Percentiles rank a stretch among this genome's conserved stretches.
phyloP scores from a whole-genome alignment of 148 eudicot genomes.

The Arbutus unedo region DNA sequence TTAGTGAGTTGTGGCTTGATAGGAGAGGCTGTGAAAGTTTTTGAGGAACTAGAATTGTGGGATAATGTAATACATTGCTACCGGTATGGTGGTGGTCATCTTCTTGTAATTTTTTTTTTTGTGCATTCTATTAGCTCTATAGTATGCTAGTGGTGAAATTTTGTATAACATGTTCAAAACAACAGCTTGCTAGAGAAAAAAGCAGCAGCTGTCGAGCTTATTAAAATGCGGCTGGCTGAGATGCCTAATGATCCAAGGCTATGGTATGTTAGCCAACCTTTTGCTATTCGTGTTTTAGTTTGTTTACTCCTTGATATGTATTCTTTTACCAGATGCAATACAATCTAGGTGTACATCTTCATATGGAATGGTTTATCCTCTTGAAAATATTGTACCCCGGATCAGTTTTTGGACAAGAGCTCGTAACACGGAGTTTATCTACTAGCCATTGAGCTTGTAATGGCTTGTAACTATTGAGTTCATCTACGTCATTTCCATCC shows the following conservation, averaged over 20 bases:
- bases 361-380: not conserved
- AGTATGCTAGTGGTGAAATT: not conserved
- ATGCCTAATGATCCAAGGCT: slow-evolving; percentile 74
- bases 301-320: not conserved
- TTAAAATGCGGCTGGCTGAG: slow-evolving; percentile 62
- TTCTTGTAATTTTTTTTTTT: not conserved
- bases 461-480: not conserved
- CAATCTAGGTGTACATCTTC: not conserved
- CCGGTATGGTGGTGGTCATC: slow-evolving; percentile 36
- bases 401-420: not conserved
- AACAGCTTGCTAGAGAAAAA: slow-evolving; percentile 73
- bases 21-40: slow-evolving; percentile 81
- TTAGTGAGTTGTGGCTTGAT: slow-evolving; percentile 78
- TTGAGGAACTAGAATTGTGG: slow-evolving; percentile 96
- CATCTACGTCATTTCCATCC: not conserved
- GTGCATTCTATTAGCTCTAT: not conserved
- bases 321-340: not conserved
- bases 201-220: slow-evolving; percentile 86
- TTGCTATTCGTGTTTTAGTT: not conserved
- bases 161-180: slow-evolving; percentile 1
- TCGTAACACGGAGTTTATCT: not conserved
- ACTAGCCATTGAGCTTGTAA: not conserved
- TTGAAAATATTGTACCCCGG: not conserved
- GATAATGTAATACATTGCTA: slow-evolving; percentile 88
- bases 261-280: slow-evolving; percentile 49